These are phyloP conservation scores for Geranomyces michiganensis DNA, from an alignment of 192 early-diverging fungal genomes.

Conservation along the genomic window DNA sequence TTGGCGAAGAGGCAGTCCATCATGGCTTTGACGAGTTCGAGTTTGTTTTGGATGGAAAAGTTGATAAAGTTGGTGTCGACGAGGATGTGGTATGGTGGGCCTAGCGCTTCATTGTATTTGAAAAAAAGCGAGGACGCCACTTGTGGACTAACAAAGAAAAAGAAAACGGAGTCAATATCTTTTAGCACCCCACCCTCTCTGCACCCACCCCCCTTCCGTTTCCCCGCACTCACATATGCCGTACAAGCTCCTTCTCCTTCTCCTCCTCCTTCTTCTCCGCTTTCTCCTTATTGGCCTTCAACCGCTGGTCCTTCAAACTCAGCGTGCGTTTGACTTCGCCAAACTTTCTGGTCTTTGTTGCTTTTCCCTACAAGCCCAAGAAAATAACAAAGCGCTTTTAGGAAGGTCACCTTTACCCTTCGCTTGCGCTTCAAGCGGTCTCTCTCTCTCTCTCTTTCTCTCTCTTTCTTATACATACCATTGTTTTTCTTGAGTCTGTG, in stretches of 20 bases:
- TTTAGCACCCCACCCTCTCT: no score
- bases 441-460: no score
- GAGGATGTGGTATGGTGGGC: slow-evolving; percentile 94
- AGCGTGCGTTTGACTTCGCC: slow-evolving; percentile 92
- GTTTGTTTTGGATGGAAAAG: slow-evolving; percentile 98
- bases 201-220: background rate
- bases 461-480: no score
- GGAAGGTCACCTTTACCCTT: no score
- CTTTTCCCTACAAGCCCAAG: slow-evolving; percentile 68
- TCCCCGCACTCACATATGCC: slow-evolving; percentile 67
- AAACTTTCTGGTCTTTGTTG: slow-evolving; percentile 91
- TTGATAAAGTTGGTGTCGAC: slow-evolving; percentile 99
- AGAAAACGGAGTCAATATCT: no score
- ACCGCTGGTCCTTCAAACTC: slow-evolving; percentile 84
- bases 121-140: slow-evolving; percentile 95
- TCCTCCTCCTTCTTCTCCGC: slow-evolving; percentile 66
- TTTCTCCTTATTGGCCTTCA: slow-evolving; percentile 71
- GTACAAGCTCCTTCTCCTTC: slow-evolving; percentile 70
- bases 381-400: no score
- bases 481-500: no score
- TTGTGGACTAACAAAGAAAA: slow-evolving; percentile 62
- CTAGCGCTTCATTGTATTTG: slow-evolving; percentile 92
- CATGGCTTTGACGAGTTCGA: slow-evolving; percentile 94
- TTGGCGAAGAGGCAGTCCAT: slow-evolving; percentile 99
- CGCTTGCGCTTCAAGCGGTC: no score